Evolutionary conservation across 495 filamentous ascomycete species (phyloP).

Genomic region (Penicillium diatomitis): DNA sequence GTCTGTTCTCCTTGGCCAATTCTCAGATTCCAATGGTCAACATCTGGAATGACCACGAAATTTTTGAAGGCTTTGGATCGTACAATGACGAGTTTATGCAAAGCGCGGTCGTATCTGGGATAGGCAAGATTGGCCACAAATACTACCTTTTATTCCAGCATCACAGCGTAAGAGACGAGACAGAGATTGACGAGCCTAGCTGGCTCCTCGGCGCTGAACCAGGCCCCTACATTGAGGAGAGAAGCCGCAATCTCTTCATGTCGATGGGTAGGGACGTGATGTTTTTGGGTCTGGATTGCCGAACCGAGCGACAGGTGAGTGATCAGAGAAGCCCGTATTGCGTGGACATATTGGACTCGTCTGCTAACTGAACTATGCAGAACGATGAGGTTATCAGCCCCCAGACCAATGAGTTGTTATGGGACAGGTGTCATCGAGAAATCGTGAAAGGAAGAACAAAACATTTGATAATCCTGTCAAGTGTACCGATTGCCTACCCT

Average conservation of each 20-base stretch:
- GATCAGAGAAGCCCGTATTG: too few species aligned
- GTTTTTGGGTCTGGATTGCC: slow-evolving; percentile 81
- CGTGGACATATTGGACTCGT: too few species aligned
- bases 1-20: slow-evolving; percentile 83
- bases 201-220: slow-evolving; percentile 74
- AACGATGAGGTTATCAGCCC: slow-evolving; percentile 70
- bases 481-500: slow-evolving; percentile 88
- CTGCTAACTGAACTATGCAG: slow-evolving; percentile 19
- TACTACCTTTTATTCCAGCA: slow-evolving; percentile 99
- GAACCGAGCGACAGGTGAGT: slow-evolving; percentile 72
- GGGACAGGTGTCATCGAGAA: slow-evolving; percentile 73
- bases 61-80: slow-evolving; percentile 93
- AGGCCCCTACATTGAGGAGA: slow-evolving; percentile 85
- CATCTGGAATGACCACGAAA: slow-evolving; percentile 96
- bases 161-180: slow-evolving; percentile 74
- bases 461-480: slow-evolving; percentile 78
- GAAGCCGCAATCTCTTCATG: slow-evolving; percentile 81
- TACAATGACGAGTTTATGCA: slow-evolving; percentile 89
- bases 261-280: slow-evolving; percentile 66
- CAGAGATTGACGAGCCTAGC: slow-evolving; percentile 73
- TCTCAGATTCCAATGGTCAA: slow-evolving; percentile 98
- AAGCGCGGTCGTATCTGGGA: slow-evolving; percentile 78
- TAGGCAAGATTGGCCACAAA: slow-evolving; percentile 90
- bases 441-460: slow-evolving; percentile 75
- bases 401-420: slow-evolving; percentile 72